A percentile compares a stretch with the other conserved stretches of the same genome.
Evolutionary conservation across 2,329 filamentous ascomycete species (phyloP).

Genomic region (Penicillium glabrum): DNA sequence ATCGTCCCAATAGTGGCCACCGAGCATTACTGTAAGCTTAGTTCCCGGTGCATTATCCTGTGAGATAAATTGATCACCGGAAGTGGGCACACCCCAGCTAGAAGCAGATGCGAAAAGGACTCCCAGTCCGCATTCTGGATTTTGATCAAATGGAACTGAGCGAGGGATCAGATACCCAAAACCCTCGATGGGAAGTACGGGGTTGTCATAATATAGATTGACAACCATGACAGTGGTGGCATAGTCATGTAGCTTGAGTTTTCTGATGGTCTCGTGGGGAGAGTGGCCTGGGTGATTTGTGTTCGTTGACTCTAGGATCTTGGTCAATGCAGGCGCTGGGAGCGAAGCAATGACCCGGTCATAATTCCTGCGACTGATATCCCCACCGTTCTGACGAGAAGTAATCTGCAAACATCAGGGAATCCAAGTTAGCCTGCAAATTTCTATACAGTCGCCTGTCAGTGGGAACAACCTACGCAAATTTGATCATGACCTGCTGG

Average conservation of each 20-base stretch:
- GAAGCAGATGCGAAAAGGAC: slow-evolving; percentile 87
- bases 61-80: not conserved
- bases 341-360: slow-evolving; percentile 36
- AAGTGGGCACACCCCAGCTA: slow-evolving; percentile 47
- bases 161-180: slow-evolving; percentile 92
- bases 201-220: slow-evolving; percentile 77
- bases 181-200: slow-evolving; percentile 66
- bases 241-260: slow-evolving; percentile 46
- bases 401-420: not conserved
- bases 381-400: not conserved
- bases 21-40: slow-evolving; percentile 91
- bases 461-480: not conserved
- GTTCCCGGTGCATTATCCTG: slow-evolving; percentile 63
- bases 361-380: slow-evolving; percentile 5
- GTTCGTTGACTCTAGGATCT: slow-evolving; percentile 16
- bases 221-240: slow-evolving; percentile 87
- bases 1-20: slow-evolving; percentile 85
- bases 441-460: not conserved
- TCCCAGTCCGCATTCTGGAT: slow-evolving; percentile 80
- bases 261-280: slow-evolving; percentile 21
- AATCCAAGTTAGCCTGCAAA: not conserved
- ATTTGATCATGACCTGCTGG: not conserved
- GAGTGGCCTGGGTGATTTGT: slow-evolving; percentile 6
- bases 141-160: slow-evolving; percentile 66
- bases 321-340: slow-evolving; percentile 28